Evolutionary conservation across 2,329 filamentous ascomycete genomes (phyloP), one percentile per base, ranked within the genome.

Genomic region (Xylaria sp.): DNA sequence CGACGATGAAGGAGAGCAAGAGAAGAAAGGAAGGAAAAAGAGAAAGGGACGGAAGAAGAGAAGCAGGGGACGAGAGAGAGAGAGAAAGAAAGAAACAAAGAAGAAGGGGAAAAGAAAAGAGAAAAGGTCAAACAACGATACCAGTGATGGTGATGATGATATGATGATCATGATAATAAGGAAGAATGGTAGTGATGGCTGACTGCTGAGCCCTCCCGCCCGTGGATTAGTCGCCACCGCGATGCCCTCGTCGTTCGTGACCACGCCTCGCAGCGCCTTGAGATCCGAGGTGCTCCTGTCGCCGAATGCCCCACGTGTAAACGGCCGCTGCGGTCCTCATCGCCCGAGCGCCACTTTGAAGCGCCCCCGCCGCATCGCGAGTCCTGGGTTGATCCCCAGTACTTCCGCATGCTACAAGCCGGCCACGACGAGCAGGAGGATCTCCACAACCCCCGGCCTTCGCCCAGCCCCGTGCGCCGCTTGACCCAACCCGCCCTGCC

Each of bases 161-260:
- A 50, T 0, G 3, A 2, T 12, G 25, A 23, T 2, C 13, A 13
- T n/a, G 47, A 53, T 47, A 32, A 60, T 25, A 37, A 47, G 16
- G 16, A 44, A 32, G 25, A 53, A 44, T 44, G 29, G 62, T 42
- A 35, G 50, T 27, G 9, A 62, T 57, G 60, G 44, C 60, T 68
- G 50, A 69, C 62, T 42, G 68, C 57, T 40, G 27, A 23, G 18
- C 40, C 37, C 42, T 23, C 51, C 51, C 18, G 13, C 13, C 42
- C 58, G 21, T 35, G 23, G 48, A 58, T 18, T 58, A 98, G 96
- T 61, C 96, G 95, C 70, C 94, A 98, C 80, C 92, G 93, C 77
- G 93, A 97, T 82, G 92, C 94, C 25, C 90, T 99, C 66, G 96
- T 99, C 53, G 90, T 98, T 44, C 94, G 93, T 77, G 95, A 99